phyloP scores from a whole-genome alignment of 1,284 basidiomycete genomes.

The Irpex rosettiformis region DNA sequence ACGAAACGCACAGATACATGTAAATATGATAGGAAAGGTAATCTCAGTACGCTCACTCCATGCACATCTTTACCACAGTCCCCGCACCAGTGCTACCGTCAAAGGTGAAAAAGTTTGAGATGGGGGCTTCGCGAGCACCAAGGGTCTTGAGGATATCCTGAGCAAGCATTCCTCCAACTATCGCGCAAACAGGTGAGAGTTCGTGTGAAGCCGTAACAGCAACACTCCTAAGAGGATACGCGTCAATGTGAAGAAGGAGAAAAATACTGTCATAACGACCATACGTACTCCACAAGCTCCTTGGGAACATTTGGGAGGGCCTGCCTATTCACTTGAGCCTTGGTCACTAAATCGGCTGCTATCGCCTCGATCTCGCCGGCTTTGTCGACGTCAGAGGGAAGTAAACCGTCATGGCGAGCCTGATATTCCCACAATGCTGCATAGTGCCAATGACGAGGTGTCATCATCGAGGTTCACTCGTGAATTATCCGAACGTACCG shows the following conservation, averaged over 20 bases:
- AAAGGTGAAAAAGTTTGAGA: constrained; percentile 91
- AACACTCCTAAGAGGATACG: constrained; percentile 42
- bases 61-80: constrained; percentile 56
- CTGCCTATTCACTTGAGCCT: constrained; percentile 70
- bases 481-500: constrained; percentile 43
- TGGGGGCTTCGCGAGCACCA: constrained; percentile 86
- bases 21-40: background rate
- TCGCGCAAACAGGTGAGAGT: constrained; percentile 87
- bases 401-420: constrained; percentile 45
- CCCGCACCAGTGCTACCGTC: constrained; percentile 79
- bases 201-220: constrained; percentile 76
- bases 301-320: constrained; percentile 52
- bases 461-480: background rate
- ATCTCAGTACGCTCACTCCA: constrained; percentile 28
- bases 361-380: constrained; percentile 58
- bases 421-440: constrained; percentile 88
- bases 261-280: background rate
- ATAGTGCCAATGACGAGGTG: constrained; percentile 3
- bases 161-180: constrained; percentile 90
- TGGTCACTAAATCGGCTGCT: constrained; percentile 55
- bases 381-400: constrained; percentile 53
- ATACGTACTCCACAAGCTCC: constrained; percentile 54
- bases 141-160: constrained; percentile 95
- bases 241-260: background rate
- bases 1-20: background rate